Evolutionary conservation across 305 asterid species (phyloP).

Genomic region (Fraxinus dipetala): DNA sequence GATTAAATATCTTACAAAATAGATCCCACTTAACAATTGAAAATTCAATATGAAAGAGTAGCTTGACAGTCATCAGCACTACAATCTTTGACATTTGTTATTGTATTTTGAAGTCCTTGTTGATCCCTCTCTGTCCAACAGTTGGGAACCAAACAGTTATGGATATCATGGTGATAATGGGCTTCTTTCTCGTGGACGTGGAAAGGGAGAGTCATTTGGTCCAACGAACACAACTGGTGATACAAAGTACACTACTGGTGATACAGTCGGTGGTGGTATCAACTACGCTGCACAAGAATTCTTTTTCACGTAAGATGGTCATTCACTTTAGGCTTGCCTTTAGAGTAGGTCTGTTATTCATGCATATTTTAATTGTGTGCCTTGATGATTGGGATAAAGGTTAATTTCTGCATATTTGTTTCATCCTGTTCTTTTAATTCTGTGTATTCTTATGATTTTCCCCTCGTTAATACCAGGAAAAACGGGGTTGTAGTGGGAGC

Average conservation of each 20-base stretch:
- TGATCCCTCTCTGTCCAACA: conserved; percentile 33
- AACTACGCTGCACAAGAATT: conserved; percentile 74
- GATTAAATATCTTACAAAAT: background rate
- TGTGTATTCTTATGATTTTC: conserved; percentile 19
- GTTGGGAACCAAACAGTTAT: conserved; percentile 88
- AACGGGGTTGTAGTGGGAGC: conserved; percentile 78
- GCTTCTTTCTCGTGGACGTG: conserved; percentile 77
- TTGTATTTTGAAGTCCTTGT: conserved; percentile 18
- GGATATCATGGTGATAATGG: conserved; percentile 98
- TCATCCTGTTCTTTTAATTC: background rate
- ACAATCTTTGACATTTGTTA: background rate
- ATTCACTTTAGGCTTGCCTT: conserved; percentile 1
- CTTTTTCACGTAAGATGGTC: conserved; percentile 79
- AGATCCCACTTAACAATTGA: background rate
- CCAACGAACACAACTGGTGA: conserved; percentile 62
- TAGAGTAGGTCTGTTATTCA: background rate
- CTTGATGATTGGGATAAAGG: conserved; percentile 4
- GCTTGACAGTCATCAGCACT: background rate
- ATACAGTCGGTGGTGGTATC: conserved; percentile 91
- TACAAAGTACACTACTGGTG: conserved; percentile 52
- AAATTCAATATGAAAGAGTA: conserved; percentile 5
- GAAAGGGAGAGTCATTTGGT: conserved; percentile 82
- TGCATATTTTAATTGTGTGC: background rate
- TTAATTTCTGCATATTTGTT: background rate
- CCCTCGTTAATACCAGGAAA: conserved; percentile 52